Base-by-base conservation (phyloP, 148 eudicot genomes). In the Arctostaphylos glauca region DNA sequence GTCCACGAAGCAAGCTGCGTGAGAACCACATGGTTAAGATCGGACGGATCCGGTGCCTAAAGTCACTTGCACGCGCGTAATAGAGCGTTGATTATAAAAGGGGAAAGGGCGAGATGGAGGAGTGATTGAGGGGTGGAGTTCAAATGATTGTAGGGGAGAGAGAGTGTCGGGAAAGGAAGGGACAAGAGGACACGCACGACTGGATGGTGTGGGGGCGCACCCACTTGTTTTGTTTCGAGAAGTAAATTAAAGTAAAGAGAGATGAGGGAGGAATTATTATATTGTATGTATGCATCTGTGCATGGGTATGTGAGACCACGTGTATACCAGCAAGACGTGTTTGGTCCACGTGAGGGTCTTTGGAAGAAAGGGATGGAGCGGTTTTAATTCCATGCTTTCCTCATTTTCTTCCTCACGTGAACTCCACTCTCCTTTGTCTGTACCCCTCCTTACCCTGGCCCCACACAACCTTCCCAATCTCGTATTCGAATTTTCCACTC, bases 141-240 rank as follows among this genome's bases (percentile, higher is more conserved):
- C 86, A 86, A 86, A 86, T 86, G 88, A 84, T 86, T 86, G 86
- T 81, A 38, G 81, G 49, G 38, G 82, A 70, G 81, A 46, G 82
- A 19, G 74, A 9, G 48, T 87, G 89, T 81, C 89, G 84, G 89
- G 83, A 0, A 15, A 81, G 5, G 48, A 47, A 64, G 73, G 77
- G 83, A 87, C 89, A 87, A 73, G 73, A 81, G 31, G 84, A 84
- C 82, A 87, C 84, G 80, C 85, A 85, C 85, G 87, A 78, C 77
- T 77, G 60, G 81, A 5, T 6, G 14, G 70, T 0, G 43, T 48
- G 58, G 76, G 77, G 79, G 67, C 58, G 59, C 84, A 66, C 82
- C 54, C 15, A 31, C 38, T 31, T 31, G 38, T 31, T 31, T 31
- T 31, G 38, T 31, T 31, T 31, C 38, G 1, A 31, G 38, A 31